Base-by-base conservation (phyloP, 2,329 filamentous ascomycete species). In the Trichothecium roseum region DNA sequence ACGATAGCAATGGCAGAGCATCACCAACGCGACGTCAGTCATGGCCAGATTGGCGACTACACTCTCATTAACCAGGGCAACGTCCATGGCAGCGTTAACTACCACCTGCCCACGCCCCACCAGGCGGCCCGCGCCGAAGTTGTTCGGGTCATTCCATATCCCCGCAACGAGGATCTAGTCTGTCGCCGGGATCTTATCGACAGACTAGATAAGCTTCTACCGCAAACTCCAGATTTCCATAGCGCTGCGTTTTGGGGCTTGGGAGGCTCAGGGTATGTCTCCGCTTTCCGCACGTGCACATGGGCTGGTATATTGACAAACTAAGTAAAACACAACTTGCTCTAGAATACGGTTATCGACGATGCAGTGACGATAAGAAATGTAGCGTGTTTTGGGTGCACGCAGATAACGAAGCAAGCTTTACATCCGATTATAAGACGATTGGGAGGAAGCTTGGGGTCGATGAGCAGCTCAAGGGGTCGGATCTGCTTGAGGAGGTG, bases 361-460 rank as follows among this genome's bases (percentile, higher is more conserved):
- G 45, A 35, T 39, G 43, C 32, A 35, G 45, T 26, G 40, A 35
- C 9, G 39, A 46, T 10, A 37, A 41, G 7, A 16, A 35, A n/a
- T 55, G 49, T 34, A 49, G 44, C 9, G 41, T 61, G 9, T 57
- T 60, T 41, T 60, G 51, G 55, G 48, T 57, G 2, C 50, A 57
- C 37, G 55, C 54, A 18, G 51, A 54, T 28, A 52, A 40, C 28
- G 40, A 48, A 36, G 40, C 49, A 14, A 55, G 46, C 18, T 55
- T 60, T 32, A 24, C 35, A 8, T 31, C 49, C 8, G 48, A 51
- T 35, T 57, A 53, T 32, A 50, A 44, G 34, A 31, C 38, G 3
- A 54, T 60, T 32, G 50, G 47, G 0, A 46, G 38, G 34, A 45
- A 43, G 8, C 42, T 54, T 4, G 42, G 44, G 4, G 18, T 57